A percentile compares a stretch with the other conserved stretches of the same genome.
Evolutionary conservation across 139 green algal species (phyloP).

Genomic region (Chlorella sorokiniana): DNA sequence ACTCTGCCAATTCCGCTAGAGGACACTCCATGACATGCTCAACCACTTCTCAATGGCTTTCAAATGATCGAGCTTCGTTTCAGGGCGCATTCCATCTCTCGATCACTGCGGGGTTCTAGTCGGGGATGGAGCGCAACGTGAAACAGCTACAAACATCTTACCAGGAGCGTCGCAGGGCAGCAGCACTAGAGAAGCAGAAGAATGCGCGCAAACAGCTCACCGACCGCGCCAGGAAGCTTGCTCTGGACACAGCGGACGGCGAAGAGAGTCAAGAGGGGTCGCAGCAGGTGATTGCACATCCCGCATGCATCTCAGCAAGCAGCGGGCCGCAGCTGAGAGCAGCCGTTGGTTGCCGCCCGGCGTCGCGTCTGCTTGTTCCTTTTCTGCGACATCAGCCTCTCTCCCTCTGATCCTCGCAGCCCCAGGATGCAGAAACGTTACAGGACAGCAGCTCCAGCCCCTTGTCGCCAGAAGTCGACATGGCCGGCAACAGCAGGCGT

Average conservation of each 20-base stretch:
- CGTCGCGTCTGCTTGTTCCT: not conserved
- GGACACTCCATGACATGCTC: no score
- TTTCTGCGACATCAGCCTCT: not conserved
- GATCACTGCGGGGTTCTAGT: no score
- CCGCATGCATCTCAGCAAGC: no score
- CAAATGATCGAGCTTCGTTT: no score
- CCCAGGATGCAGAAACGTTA: not conserved
- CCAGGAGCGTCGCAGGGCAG: constrained; percentile 50
- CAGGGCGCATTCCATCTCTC: no score
- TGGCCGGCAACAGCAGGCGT: constrained; percentile 1
- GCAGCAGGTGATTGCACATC: not conserved
- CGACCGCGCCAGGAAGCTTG: constrained; percentile 31
- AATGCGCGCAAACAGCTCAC: constrained; percentile 29
- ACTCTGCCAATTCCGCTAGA: no score
- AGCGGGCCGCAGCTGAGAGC: no score
- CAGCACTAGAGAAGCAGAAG: constrained; percentile 51
- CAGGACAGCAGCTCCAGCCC: not conserved
- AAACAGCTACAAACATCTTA: constrained; percentile 9
- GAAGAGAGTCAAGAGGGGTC: not conserved
- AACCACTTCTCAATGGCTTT: no score
- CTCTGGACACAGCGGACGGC: constrained; percentile 3
- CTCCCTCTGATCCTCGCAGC: not conserved
- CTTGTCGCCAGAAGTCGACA: not conserved
- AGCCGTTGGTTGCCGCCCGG: no score
- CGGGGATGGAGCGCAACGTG: not conserved